Evolutionary conservation across 805 yeast species (phyloP), one percentile per base, ranked within the genome.

Genomic region (Cyberlindnera maritima): DNA sequence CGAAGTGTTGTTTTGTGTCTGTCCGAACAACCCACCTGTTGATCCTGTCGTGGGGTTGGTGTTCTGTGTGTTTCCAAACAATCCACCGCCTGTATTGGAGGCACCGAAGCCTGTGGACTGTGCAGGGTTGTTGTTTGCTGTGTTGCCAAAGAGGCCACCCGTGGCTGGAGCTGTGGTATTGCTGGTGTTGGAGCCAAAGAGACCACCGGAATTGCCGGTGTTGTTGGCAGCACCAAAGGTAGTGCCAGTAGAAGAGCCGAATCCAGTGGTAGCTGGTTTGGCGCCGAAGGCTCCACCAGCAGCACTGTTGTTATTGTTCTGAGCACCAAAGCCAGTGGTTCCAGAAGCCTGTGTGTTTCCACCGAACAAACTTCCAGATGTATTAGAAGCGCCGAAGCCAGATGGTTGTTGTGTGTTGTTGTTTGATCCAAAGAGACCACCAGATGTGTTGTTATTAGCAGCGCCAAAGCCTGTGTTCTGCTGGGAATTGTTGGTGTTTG

Each of bases 91-190:
- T 17, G 48, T 41, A 14, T 17, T 34, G 17, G 21, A 7, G 3
- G 36, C 36, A 18, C 36, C 36, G 18, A 34, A 34, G 11, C 36
- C 39, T 21, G 28, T 21, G 10, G 38, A 20, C 15, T 36, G 39
- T 25, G 46, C 25, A n/a, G n/a, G n/a, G n/a, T n/a, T 46, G 35
- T 47, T 44, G 43, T n/a, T 44, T 44, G 37, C 4, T 35, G 39
- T 21, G 12, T 40, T 44, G 3, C 71, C 71, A 58, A 69, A 69
- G 12, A 67, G 47, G 5, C 68, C 69, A 17, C 69, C 68, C 11
- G 57, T 43, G 28, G 59, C 13, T 26, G 40, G 25, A 17, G 40
- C 33, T 7, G 40, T 8, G 6, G 31, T 26, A 6, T 8, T 37
- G 14, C 5, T 28, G 26, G 34, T 19, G 52, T 18, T 37, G 29